Base-by-base conservation (phyloP, 148 eudicot genomes). In the Bassia scoparia region DNA sequence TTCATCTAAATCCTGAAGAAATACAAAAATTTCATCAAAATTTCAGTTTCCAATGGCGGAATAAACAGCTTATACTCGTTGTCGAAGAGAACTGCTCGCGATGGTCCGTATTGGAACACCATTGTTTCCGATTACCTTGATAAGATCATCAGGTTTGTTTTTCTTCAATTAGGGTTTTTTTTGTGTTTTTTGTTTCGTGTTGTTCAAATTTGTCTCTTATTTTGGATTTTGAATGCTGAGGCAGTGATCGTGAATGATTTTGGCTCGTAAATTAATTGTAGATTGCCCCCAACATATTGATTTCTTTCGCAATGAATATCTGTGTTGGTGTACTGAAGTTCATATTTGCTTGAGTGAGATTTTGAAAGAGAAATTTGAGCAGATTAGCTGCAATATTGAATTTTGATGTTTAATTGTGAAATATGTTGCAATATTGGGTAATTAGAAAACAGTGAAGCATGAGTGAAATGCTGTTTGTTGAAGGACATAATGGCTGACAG, bases 11-110 rank as follows among this genome's bases (percentile, higher is more conserved):
- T n/a, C n/a, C n/a, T n/a, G n/a, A n/a, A n/a, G n/a, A n/a, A n/a
- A n/a, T n/a, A n/a, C n/a, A n/a, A n/a, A n/a, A n/a, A n/a, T n/a
- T n/a, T n/a, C n/a, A n/a, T n/a, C n/a, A n/a, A n/a, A n/a, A n/a
- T n/a, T n/a, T 1, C n/a, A 64, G 23, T 68, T 52, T 37, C n/a
- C n/a, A 30, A 80, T 80, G 82, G 82, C 76, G 68, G 82, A 80
- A n/a, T 3, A 80, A 80, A 52, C 82, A 80, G 53, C 37, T 80
- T 18, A 71, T 80, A 58, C 50, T 80, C 33, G 82, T 71, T 18
- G 79, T 80, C 11, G 82, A 80, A 72, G 82, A n/a, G 82, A 54
- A 80, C 82, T n/a, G 72, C 76, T 16, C 76, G 76, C 5, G 58
- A 75, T 73, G 82, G 79, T 58, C 82, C 82, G 23, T 58, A 55